Conservation (phyloP, 2,329 filamentous ascomycete genomes). For the Microsporum canis region DNA sequence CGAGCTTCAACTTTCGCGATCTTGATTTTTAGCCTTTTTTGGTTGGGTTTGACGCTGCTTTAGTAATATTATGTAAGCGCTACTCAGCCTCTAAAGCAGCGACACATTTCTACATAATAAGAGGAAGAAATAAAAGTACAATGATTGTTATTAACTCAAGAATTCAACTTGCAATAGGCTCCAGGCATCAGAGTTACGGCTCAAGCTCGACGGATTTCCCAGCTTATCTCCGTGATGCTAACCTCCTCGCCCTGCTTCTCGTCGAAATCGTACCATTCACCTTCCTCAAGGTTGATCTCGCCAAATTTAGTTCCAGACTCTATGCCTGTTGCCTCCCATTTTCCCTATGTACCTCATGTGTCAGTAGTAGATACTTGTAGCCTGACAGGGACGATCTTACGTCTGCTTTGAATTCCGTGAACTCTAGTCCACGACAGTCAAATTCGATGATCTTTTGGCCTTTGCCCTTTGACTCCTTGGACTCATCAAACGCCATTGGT, state of each 20-base stretch:
- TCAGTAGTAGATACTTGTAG: not conserved
- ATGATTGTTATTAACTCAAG: not conserved
- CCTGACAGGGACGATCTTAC: slow-evolving; percentile 39
- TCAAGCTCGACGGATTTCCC: slow-evolving; percentile 66
- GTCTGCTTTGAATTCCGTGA: slow-evolving; percentile 80
- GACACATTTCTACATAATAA: not conserved
- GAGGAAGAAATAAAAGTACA: not conserved
- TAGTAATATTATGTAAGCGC: not conserved
- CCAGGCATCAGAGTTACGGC: not conserved
- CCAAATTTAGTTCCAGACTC: slow-evolving; percentile 76
- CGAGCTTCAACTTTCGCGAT: slow-evolving; percentile 2
- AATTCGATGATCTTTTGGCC: slow-evolving; percentile 73
- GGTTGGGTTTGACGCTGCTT: not conserved
- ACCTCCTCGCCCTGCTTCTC: slow-evolving; percentile 88
- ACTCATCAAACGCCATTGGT: slow-evolving; percentile 53
- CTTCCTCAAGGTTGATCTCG: slow-evolving; percentile 70
- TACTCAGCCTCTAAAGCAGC: not conserved
- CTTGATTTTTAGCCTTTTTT: not conserved
- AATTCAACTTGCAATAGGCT: not conserved
- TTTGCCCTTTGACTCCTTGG: slow-evolving; percentile 40
- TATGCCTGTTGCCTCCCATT: slow-evolving; percentile 73
- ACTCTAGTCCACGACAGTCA: slow-evolving; percentile 89
- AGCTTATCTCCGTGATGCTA: slow-evolving; percentile 78
- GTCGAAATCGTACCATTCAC: slow-evolving; percentile 97
- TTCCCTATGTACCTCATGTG: slow-evolving; percentile 47